Conservation (phyloP, 2,329 filamentous ascomycete species). For the Zasmidium angulare region DNA sequence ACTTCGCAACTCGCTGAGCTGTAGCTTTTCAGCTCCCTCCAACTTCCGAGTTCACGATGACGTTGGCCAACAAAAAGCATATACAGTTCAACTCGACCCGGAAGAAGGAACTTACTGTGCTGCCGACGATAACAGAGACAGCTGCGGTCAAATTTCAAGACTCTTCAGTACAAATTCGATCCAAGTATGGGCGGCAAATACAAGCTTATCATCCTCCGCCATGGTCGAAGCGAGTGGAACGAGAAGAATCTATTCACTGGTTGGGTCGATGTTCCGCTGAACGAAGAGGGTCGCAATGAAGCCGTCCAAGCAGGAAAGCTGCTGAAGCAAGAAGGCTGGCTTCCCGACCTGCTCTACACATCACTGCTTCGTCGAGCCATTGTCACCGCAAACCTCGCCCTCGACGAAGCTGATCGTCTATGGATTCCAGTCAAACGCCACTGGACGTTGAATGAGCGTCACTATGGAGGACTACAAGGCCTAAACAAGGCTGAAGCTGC, state of each 20-base stretch:
- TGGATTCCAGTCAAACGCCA: constrained; percentile 11
- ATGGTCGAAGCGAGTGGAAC: constrained; percentile 18
- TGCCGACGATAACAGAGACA: neutral
- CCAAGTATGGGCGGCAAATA: neutral
- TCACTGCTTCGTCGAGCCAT: constrained; percentile 15
- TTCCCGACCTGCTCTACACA: constrained; percentile 15
- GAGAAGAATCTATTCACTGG: constrained; percentile 20
- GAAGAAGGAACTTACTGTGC: neutral
- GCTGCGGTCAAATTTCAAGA: neutral
- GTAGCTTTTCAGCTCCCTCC: neutral
- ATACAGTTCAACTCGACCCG: neutral
- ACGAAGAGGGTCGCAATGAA: constrained; percentile 12
- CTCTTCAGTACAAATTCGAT: no score
- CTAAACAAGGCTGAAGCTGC: constrained; percentile 13
- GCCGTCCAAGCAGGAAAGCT: constrained; percentile 15
- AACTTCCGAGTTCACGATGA: neutral
- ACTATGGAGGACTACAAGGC: constrained; percentile 15
- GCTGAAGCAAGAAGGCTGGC: constrained; percentile 10
- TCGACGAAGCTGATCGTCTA: constrained; percentile 9
- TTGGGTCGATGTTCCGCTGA: constrained; percentile 20
- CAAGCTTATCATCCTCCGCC: constrained; percentile 20
- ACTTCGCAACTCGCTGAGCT: neutral
- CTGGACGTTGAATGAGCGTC: constrained; percentile 15
- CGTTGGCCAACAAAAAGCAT: neutral
- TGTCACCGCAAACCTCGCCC: constrained; percentile 10